Conservation (phyloP, 2,329 filamentous ascomycete species). For the Madurella mycetomatis region DNA sequence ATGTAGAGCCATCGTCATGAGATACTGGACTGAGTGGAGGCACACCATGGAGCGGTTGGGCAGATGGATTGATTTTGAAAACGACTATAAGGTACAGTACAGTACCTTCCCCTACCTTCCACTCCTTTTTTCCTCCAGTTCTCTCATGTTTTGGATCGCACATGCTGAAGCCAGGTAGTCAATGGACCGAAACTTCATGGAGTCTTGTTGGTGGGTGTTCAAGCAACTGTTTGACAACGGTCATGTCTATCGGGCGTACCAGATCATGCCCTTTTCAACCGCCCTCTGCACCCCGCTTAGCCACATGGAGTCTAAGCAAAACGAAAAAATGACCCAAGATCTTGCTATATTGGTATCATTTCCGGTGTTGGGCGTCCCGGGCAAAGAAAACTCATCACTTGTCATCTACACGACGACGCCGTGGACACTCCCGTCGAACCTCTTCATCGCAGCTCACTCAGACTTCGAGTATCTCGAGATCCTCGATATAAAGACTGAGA, state of each 20-base stretch:
- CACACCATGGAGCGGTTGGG: constrained; percentile 81
- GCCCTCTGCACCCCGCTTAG: constrained; percentile 82
- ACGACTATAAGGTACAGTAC: constrained; percentile 76
- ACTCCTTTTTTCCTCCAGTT: no score
- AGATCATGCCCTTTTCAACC: constrained; percentile 92
- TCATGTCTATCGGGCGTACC: constrained; percentile 81
- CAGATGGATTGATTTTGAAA: constrained; percentile 95
- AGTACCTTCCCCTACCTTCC: no score
- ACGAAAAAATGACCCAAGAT: constrained; percentile 80
- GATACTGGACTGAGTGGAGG: constrained; percentile 81
- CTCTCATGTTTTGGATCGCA: background rate
- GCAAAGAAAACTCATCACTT: constrained; percentile 68
- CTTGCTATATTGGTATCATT: constrained; percentile 89
- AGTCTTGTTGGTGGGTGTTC: constrained; percentile 94
- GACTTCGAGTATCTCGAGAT: constrained; percentile 82
- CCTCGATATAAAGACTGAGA: constrained; percentile 71
- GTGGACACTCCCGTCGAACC: constrained; percentile 72
- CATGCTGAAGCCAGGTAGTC: constrained; percentile 47
- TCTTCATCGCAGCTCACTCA: constrained; percentile 65
- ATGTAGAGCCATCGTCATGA: constrained; percentile 89
- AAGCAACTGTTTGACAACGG: constrained; percentile 88
- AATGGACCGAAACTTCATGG: constrained; percentile 94
- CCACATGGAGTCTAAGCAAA: constrained; percentile 91
- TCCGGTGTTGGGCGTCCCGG: constrained; percentile 61
- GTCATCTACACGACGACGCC: constrained; percentile 86